Conservation (phyloP, 2,329 filamentous ascomycete genomes). For the Pestalotiopsis sp. region DNA sequence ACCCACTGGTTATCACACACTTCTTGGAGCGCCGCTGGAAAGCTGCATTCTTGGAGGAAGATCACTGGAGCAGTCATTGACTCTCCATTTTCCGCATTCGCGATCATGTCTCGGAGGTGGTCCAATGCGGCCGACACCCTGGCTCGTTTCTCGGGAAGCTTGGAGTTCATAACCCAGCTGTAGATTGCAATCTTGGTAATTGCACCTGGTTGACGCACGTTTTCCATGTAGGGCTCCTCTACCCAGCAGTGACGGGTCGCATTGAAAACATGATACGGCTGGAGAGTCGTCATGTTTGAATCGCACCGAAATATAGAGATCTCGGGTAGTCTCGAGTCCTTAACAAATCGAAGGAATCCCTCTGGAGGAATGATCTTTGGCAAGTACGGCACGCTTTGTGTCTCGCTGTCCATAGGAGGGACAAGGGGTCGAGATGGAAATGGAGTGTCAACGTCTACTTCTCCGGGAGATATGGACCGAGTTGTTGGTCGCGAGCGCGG, state of each 20-base stretch:
- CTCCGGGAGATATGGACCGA: too few relatives aligned
- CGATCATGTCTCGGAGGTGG: conserved; percentile 19
- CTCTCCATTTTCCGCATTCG: not conserved
- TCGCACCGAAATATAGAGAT: conserved; percentile 23
- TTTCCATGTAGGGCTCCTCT: not conserved
- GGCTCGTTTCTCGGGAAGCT: conserved; percentile 24
- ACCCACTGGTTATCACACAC: conserved; percentile 47
- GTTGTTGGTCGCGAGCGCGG: too few relatives aligned
- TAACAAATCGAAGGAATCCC: not conserved
- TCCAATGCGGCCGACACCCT: conserved; percentile 27
- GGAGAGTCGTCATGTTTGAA: conserved; percentile 24
- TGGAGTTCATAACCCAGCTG: conserved; percentile 36
- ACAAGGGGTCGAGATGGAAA: too few relatives aligned
- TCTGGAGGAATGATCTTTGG: too few relatives aligned
- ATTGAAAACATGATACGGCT: conserved; percentile 26
- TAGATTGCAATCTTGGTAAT: conserved; percentile 24
- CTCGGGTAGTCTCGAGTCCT: conserved; percentile 13
- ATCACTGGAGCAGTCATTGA: conserved; percentile 38
- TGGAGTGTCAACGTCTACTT: too few relatives aligned
- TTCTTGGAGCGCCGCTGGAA: conserved; percentile 41
- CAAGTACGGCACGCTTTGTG: too few relatives aligned
- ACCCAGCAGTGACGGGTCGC: conserved; percentile 20
- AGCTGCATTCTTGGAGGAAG: conserved; percentile 51
- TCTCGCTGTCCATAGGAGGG: too few relatives aligned
- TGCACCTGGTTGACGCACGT: not conserved